Evolutionary conservation across 305 asterid genomes (phyloP).

Genomic region (Solanum hybrid): DNA sequence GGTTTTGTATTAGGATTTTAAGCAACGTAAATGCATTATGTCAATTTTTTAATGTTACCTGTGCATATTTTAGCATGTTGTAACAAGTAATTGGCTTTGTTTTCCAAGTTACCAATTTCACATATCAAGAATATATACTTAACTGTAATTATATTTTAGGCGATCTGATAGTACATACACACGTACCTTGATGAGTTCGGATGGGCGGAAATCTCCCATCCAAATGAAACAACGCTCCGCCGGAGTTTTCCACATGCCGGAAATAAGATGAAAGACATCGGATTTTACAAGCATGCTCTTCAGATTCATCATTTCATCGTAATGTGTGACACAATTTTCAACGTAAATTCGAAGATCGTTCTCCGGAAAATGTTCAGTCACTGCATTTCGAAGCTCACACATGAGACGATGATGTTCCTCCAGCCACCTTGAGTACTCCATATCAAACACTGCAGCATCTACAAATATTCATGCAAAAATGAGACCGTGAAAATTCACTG

Average conservation of each 20-base stretch:
- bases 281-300: constrained; percentile 52
- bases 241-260: constrained; percentile 90
- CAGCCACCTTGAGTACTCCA: constrained; percentile 81
- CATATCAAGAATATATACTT: background rate
- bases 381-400: constrained; percentile 61
- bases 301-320: constrained; percentile 46
- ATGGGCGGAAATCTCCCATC: constrained; percentile 91
- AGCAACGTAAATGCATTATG: background rate
- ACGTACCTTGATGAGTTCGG: constrained; percentile 70
- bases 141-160: background rate
- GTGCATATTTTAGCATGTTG: background rate
- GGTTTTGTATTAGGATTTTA: background rate
- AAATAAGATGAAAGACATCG: constrained; percentile 70
- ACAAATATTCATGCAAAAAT: background rate
- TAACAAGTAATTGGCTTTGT: background rate
- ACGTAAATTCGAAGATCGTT: constrained; percentile 57
- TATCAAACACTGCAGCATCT: constrained; percentile 62
- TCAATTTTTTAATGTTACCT: background rate
- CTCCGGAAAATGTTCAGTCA: constrained; percentile 58
- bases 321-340: constrained; percentile 56
- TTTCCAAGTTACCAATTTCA: background rate
- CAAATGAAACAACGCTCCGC: constrained; percentile 90
- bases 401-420: constrained; percentile 74
- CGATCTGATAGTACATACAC: background rate
- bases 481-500: background rate